phyloP scores from a whole-genome alignment of 257 asterid species.

The Mentha longifolia region DNA sequence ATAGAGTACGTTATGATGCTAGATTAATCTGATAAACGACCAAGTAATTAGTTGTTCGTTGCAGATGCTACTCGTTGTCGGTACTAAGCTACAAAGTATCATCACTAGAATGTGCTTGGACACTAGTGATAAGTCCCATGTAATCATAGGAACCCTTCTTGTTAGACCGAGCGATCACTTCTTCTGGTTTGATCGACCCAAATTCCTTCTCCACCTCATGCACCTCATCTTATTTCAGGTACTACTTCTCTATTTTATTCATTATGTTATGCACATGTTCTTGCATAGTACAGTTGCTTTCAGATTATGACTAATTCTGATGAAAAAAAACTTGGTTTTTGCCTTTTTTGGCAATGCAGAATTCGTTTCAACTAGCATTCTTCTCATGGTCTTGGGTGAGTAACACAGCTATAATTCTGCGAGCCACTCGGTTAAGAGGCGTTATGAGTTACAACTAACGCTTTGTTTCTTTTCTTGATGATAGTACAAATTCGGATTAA shows the following conservation, averaged over 20 bases:
- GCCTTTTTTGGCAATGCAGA: slow-evolving; percentile 48
- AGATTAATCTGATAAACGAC: not conserved
- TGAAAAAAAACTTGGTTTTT: not conserved
- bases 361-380: slow-evolving; percentile 80
- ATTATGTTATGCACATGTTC: not conserved
- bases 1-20: not conserved
- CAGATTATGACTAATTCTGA: not conserved
- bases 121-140: slow-evolving; percentile 52
- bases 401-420: not conserved
- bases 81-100: slow-evolving; percentile 75
- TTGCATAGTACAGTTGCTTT: no score
- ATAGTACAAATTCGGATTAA: slow-evolving; percentile 61
- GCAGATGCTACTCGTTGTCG: slow-evolving; percentile 65
- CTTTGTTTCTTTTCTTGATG: slow-evolving; percentile 3
- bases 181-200: slow-evolving; percentile 71
- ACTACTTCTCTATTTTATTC: slow-evolving; percentile 15
- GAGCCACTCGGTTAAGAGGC: not conserved
- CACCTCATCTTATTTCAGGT: slow-evolving; percentile 81
- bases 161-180: slow-evolving; percentile 74
- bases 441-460: not conserved
- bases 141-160: slow-evolving; percentile 57
- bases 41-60: not conserved
- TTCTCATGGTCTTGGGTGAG: slow-evolving; percentile 82
- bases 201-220: slow-evolving; percentile 73
- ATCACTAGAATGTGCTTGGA: slow-evolving; percentile 79